These are phyloP conservation scores for Verticillium zaregamsianum DNA, from an alignment of 2,329 filamentous ascomycete species.

Conservation along the genomic window DNA sequence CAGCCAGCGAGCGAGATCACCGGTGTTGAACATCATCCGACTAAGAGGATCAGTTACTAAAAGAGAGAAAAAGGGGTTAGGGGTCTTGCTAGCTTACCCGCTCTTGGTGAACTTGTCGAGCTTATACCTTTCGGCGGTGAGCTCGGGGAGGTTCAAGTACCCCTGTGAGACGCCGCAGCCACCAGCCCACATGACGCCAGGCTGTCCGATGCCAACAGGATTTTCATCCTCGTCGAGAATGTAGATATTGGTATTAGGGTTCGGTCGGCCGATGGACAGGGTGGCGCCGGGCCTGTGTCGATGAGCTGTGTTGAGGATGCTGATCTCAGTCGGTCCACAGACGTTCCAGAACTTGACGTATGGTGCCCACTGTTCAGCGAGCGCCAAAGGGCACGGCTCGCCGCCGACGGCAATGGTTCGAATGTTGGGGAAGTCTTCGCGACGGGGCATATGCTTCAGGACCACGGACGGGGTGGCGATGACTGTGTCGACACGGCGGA, in stretches of 20 bases:
- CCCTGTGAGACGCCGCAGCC: constrained; percentile 51
- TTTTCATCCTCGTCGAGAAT: constrained; percentile 40
- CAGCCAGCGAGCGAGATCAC: constrained; percentile 53
- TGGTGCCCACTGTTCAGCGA: constrained; percentile 54
- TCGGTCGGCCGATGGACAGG: constrained; percentile 50
- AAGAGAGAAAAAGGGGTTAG: not conserved
- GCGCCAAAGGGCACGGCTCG: constrained; percentile 15
- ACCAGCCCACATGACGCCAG: constrained; percentile 54
- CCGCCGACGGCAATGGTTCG: constrained; percentile 13
- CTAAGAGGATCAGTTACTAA: constrained; percentile 15
- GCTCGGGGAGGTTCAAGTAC: constrained; percentile 48
- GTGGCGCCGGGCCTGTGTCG: constrained; percentile 27
- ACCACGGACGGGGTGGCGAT: constrained; percentile 14
- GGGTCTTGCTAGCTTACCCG: constrained; percentile 32
- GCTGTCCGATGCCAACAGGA: constrained; percentile 40
- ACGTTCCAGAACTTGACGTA: constrained; percentile 49
- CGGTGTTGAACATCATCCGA: constrained; percentile 55
- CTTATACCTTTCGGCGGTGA: constrained; percentile 46
- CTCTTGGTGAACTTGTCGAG: constrained; percentile 46
- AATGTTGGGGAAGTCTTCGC: constrained; percentile 13
- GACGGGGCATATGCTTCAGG: constrained; percentile 12
- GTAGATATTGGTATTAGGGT: constrained; percentile 54
- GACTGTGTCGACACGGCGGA: constrained; percentile 14
- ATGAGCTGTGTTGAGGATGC: constrained; percentile 10
- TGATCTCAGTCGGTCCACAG: constrained; percentile 50